Base-by-base conservation (phyloP, 805 yeast species). In the Candida maris region DNA sequence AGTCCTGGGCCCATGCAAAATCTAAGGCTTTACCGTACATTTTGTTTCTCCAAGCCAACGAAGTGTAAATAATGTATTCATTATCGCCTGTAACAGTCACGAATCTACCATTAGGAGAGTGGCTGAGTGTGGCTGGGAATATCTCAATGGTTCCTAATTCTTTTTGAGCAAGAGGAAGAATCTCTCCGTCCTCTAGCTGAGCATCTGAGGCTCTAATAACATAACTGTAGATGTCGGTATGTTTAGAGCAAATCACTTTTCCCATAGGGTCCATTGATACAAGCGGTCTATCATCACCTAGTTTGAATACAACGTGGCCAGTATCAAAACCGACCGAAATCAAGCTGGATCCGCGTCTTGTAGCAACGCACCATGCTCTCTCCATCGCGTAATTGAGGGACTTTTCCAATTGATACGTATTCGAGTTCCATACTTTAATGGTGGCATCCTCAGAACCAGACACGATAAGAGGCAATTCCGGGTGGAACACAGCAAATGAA, bases 51-150 rank as follows among this genome's bases (percentile, higher is more conserved):
- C 98, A 93, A 1, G 97, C 97, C 53, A 93, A 74, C 2, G 98
- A 91, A 2, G 97, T 89, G 65, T 91, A 93, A 37, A 93, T 82
- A 51, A 91, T 86, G 61, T 87, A 91, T 64, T 93, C 99, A 42
- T 96, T 97, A 65, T 93, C 98, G 57, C 99, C 99, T 30, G 91
- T 83, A 33, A 93, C 96, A 19, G 97, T 84, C 26, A 89, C 97
- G 59, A 85, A 93, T 62, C 96, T 79, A 46, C 99, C 99, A 59
- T 93, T 93, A 45, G 97, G 97, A 30, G 97, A 91, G 63, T 93
- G 98, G 33, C 73, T 67, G 54, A 93, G 72, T 42, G 84, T 74
- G 44, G 85, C 83, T 35, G 98, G 97, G 71, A 81, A 93, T 30
- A 91, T 77, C 63, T 93, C 98, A 35, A 91, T 86, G 17, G 86